phyloP scores from a whole-genome alignment of 2,329 filamentous ascomycete genomes.

The Fusarium tupiense region DNA sequence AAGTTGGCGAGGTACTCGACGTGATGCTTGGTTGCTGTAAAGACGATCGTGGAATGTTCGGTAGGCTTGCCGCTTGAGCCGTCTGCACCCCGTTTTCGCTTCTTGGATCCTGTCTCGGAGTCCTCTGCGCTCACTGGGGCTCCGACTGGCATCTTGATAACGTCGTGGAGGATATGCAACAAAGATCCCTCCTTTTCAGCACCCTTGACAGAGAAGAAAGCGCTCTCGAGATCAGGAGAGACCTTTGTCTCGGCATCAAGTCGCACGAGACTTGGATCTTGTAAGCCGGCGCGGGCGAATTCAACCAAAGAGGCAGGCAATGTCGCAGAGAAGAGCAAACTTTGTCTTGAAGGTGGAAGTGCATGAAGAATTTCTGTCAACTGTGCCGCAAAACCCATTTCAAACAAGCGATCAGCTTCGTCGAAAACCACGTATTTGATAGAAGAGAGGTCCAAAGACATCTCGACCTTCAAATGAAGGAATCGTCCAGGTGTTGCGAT shows the following conservation, averaged over 20 bases:
- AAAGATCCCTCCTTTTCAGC: conserved; percentile 94
- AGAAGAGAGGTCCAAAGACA: conserved; percentile 89
- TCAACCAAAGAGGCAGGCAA: conserved; percentile 94
- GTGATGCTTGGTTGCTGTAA: conserved; percentile 95
- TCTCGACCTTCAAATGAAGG: conserved; percentile 95
- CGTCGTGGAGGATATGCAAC: conserved; percentile 86
- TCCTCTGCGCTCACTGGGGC: conserved; percentile 63
- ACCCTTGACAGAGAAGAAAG: conserved; percentile 93
- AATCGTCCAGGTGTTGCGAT: conserved; percentile 98
- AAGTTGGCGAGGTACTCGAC: conserved; percentile 90
- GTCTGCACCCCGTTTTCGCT: conserved; percentile 72
- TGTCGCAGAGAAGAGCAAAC: conserved; percentile 93
- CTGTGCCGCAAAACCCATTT: conserved; percentile 97
- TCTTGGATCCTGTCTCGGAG: conserved; percentile 64
- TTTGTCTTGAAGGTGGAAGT: conserved; percentile 85
- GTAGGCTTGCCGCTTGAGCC: conserved; percentile 74
- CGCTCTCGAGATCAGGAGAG: conserved; percentile 93
- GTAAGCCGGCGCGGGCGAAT: conserved; percentile 90
- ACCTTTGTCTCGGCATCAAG: conserved; percentile 96
- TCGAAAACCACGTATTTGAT: conserved; percentile 97
- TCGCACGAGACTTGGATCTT: conserved; percentile 90
- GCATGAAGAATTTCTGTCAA: conserved; percentile 92
- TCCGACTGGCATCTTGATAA: conserved; percentile 88
- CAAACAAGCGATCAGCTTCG: conserved; percentile 95
- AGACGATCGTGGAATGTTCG: conserved; percentile 92